Evolutionary conservation across 1,139 yeast genomes (phyloP).

Genomic region (Suhomyces taliae): DNA sequence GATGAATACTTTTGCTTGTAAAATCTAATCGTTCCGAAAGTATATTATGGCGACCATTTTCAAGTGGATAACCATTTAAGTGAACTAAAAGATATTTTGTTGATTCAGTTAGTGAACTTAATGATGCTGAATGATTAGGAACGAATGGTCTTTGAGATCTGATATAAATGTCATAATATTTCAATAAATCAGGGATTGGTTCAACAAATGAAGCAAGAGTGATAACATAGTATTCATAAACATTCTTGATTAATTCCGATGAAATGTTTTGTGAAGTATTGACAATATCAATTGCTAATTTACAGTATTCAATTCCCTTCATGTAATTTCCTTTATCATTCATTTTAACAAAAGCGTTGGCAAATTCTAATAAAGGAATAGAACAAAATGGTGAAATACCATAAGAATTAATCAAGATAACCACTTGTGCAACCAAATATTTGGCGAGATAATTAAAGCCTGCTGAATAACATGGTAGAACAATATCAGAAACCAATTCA

Average conservation of each 20-base stretch:
- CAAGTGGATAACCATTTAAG: conserved; percentile 19
- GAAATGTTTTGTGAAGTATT: conserved; percentile 36
- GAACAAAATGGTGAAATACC: conserved; percentile 32
- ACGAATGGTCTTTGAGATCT: conserved; percentile 19
- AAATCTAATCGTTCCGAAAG: conserved; percentile 1
- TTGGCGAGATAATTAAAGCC: conserved; percentile 25
- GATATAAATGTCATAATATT: conserved; percentile 29
- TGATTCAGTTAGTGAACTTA: conserved; percentile 17
- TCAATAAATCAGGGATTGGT: conserved; percentile 39
- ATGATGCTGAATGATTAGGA: conserved; percentile 10
- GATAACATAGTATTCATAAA: conserved; percentile 46
- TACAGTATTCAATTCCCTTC: conserved; percentile 29
- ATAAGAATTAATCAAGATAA: conserved; percentile 23
- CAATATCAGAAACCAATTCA: conserved; percentile 44
- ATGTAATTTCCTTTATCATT: conserved; percentile 29
- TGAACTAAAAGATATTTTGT: conserved; percentile 19
- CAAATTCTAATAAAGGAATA: conserved; percentile 31
- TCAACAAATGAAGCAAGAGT: conserved; percentile 47
- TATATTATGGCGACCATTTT: conserved; percentile 1
- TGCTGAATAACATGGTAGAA: conserved; percentile 34
- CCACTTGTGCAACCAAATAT: conserved; percentile 25
- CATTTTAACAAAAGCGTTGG: conserved; percentile 38
- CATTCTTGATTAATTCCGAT: conserved; percentile 37
- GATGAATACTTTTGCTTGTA: conserved; percentile 9
- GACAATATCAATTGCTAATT: conserved; percentile 41